Evolutionary conservation across 805 yeast species (phyloP), one percentile per base, ranked within the genome.

Genomic region (Saturnispora silvae): DNA sequence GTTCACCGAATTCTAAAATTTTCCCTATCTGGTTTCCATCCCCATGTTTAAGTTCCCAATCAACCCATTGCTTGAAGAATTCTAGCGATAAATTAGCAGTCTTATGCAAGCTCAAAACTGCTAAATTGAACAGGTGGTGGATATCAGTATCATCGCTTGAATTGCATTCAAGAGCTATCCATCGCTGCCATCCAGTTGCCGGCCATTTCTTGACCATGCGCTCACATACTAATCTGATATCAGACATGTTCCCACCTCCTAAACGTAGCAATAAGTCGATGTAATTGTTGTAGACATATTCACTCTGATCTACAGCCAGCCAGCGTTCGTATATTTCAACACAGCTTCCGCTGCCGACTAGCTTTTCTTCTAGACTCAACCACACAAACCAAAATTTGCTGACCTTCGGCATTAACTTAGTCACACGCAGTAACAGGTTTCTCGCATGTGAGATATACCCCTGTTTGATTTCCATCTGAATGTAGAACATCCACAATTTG

Each of bases 351-450:
- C 72, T 59, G 50, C 84, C 75, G 28, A 75, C 77, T 19, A 85
- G 58, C 1, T 81, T 68, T 56, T 86, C 96, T 56, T 86, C 96
- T 14, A 87, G 70, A 32, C 80, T 77, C 6, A 82, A 77, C 50
- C 84, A 86, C 42, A 76, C 68, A 52, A 72, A 82, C 96, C 97
- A 89, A 16, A 89, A 59, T 53, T 87, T 87, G 48, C 81, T 87
- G 4, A 80, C 76, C 19, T 83, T 64, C 0, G 97, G 97, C 19
- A 87, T 60, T 0, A 74, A 56, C 2, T 75, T 68, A 0, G 81
- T 76, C 0, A 85, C 94, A 30, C 96, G 62, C 36, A 85, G 86
- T 22, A 89, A 61, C 20, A 92, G 49, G 52, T 89, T 87, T 46
- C 95, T 63, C 0, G 96, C 96, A 59, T 87, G 96, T 50, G 84